Conservation (phyloP, 106 monocot species). For the Gastrodia elata region DNA sequence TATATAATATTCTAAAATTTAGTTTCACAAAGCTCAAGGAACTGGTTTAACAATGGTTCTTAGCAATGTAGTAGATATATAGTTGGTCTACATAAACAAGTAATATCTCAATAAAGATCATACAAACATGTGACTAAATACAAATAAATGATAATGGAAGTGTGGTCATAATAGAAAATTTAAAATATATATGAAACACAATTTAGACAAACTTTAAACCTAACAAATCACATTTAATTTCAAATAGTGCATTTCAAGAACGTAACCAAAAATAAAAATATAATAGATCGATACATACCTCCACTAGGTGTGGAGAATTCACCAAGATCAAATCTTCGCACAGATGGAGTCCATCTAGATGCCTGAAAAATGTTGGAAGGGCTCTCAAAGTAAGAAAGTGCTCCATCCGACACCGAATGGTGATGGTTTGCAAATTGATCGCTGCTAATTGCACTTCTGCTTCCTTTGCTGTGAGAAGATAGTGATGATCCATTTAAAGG, state of each 20-base stretch:
- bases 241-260: neutral
- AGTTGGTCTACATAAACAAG: neutral
- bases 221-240: neutral
- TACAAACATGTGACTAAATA: neutral
- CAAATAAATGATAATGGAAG: neutral
- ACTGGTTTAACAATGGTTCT: neutral
- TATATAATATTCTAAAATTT: neutral
- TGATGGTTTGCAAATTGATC: constrained; percentile 58
- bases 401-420: constrained; percentile 76
- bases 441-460: constrained; percentile 33
- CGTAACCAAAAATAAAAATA: neutral
- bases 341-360: constrained; percentile 53
- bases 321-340: constrained; percentile 54
- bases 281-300: constrained; percentile 19
- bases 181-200: neutral
- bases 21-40: neutral
- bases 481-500: constrained; percentile 40
- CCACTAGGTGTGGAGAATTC: constrained; percentile 64
- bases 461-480: constrained; percentile 53
- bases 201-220: neutral
- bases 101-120: neutral
- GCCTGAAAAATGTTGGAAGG: constrained; percentile 47
- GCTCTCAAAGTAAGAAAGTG: constrained; percentile 69
- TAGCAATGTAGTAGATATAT: neutral
- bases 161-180: neutral